Evolutionary conservation across 2,329 filamentous ascomycete genomes (phyloP).

Genomic region (Zarea fungicola): DNA sequence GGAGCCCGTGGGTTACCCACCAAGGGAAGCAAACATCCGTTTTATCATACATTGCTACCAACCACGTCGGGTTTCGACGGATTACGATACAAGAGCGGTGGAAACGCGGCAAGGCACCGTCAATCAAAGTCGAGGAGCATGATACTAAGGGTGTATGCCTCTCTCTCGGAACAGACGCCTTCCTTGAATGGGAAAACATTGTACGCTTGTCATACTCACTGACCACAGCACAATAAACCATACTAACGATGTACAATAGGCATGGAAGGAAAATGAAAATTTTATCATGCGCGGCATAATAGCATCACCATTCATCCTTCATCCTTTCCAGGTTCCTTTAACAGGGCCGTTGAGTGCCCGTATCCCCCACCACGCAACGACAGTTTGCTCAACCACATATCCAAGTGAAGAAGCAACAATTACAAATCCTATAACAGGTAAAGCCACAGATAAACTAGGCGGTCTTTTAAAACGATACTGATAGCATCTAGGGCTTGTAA

Average conservation of each 20-base stretch:
- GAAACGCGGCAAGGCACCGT: slow-evolving; percentile 30
- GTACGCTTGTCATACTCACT: slow-evolving; percentile 27
- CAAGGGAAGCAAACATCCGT: slow-evolving; percentile 34
- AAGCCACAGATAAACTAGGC: slow-evolving; percentile 21
- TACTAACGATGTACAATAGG: slow-evolving; percentile 26
- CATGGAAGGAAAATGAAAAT: slow-evolving; percentile 35
- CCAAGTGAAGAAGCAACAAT: slow-evolving; percentile 24
- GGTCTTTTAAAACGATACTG: neutral
- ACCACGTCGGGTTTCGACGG: slow-evolving; percentile 51
- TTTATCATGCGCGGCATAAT: slow-evolving; percentile 49
- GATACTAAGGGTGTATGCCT: slow-evolving; percentile 46
- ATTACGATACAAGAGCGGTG: slow-evolving; percentile 37
- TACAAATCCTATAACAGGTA: slow-evolving; percentile 45
- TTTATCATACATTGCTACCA: slow-evolving; percentile 45
- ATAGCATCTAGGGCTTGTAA: slow-evolving; percentile 37
- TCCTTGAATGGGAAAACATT: slow-evolving; percentile 50
- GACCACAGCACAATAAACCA: neutral
- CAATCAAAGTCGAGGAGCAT: slow-evolving; percentile 32
- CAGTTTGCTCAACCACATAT: slow-evolving; percentile 44
- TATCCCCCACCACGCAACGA: slow-evolving; percentile 32
- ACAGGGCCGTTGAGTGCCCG: slow-evolving; percentile 20
- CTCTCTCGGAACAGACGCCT: slow-evolving; percentile 46
- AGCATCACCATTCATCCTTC: slow-evolving; percentile 44
- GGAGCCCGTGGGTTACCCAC: slow-evolving; percentile 46
- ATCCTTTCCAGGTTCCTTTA: slow-evolving; percentile 47